These are phyloP conservation scores for Cadophora luteo-olivacea DNA, from an alignment of 2,329 filamentous ascomycete species.

Conservation along the genomic window DNA sequence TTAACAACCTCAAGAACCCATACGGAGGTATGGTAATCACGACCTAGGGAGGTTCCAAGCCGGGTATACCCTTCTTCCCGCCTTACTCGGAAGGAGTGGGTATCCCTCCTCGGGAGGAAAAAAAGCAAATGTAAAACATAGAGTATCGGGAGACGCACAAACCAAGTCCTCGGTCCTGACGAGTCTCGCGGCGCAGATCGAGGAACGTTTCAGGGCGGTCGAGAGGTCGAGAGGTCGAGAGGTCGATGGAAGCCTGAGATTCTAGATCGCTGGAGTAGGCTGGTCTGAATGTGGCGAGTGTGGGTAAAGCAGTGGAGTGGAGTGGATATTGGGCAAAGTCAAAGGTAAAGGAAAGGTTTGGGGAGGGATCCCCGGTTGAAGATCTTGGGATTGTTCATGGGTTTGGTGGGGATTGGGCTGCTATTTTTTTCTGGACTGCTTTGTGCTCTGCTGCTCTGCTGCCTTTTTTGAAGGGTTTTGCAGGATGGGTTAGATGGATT, in stretches of 20 bases:
- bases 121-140: neutral
- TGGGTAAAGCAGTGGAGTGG: neutral
- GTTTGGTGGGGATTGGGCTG: slow-evolving; percentile 12
- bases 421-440: neutral
- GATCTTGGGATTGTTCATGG: neutral
- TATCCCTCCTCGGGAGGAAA: neutral
- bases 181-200: neutral
- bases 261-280: neutral
- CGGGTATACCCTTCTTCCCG: neutral
- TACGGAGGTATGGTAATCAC: neutral
- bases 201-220: neutral
- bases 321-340: slow-evolving; percentile 6
- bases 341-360: neutral
- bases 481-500: neutral
- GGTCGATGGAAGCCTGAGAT: neutral
- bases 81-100: neutral
- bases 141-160: neutral
- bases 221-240: neutral
- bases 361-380: neutral
- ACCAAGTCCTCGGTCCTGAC: neutral
- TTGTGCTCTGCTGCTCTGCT: neutral
- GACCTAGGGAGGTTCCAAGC: neutral
- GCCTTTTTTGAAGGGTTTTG: neutral
- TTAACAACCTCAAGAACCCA: neutral
- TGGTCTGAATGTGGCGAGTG: neutral